Conservation (phyloP, 2,329 filamentous ascomycete genomes). For the Rachicladosporium sp. region DNA sequence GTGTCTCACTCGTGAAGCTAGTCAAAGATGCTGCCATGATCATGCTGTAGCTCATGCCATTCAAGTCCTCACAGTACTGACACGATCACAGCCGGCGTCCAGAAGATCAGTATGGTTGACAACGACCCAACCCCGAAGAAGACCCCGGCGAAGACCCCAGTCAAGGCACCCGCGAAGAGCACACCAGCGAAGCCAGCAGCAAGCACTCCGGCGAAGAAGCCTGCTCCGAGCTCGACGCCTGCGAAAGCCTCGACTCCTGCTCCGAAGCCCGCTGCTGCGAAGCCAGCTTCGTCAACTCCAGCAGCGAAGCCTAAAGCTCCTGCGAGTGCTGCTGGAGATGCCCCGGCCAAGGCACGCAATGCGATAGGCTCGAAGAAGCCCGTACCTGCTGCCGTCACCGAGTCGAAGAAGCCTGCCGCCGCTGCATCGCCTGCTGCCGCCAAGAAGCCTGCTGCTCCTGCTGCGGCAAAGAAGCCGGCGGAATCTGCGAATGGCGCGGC, state of each 20-base stretch:
- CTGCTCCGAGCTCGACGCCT: conserved; percentile 3
- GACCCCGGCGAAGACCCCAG: conserved; percentile 4
- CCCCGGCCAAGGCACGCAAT: conserved; percentile 3
- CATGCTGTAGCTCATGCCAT: background rate
- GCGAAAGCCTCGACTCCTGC: conserved; percentile 7
- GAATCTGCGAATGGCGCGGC: conserved; percentile 3
- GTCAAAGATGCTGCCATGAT: background rate
- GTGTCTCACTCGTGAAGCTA: background rate
- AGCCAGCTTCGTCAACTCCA: conserved; percentile 12
- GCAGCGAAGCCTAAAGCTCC: conserved; percentile 8
- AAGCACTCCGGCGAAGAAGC: conserved; percentile 8
- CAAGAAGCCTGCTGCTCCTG: conserved; percentile 7
- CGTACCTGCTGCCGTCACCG: conserved; percentile 4
- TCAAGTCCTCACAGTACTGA: conserved; percentile 1
- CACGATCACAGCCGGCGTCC: conserved; percentile 13
- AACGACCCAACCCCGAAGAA: conserved; percentile 16
- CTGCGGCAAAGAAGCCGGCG: conserved; percentile 5
- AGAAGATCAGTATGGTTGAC: conserved; percentile 23
- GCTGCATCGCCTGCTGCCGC: background rate
- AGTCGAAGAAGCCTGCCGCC: conserved; percentile 4
- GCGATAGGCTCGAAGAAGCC: conserved; percentile 13
- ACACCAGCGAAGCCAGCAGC: conserved; percentile 10
- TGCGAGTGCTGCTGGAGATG: conserved; percentile 2
- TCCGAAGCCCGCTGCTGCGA: conserved; percentile 10
- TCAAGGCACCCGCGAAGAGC: conserved; percentile 8